Evolutionary conservation across 2,329 filamentous ascomycete species (phyloP).

Genomic region (Phyllosticta citribraziliensis): DNA sequence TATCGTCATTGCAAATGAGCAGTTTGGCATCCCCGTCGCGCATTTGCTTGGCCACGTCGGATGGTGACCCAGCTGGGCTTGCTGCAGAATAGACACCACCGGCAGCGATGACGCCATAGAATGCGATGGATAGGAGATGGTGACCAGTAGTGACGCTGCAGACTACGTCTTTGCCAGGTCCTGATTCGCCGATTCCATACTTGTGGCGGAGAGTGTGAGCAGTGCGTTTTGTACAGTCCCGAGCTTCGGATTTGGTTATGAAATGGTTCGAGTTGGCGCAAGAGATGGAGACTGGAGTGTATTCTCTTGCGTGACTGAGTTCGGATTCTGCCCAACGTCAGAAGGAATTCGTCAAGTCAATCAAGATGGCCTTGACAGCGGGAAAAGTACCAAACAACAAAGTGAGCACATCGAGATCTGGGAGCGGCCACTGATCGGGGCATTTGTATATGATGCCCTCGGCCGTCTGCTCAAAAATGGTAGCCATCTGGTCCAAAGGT

Average conservation of each 20-base stretch:
- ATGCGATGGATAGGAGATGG: constrained; percentile 43
- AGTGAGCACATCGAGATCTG: constrained; percentile 31
- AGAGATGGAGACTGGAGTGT: constrained; percentile 47
- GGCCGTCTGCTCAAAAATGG: constrained; percentile 23
- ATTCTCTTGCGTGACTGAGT: constrained; percentile 30
- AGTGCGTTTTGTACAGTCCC: constrained; percentile 41
- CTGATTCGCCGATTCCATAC: constrained; percentile 43
- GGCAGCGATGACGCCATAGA: constrained; percentile 49
- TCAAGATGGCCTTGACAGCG: neutral
- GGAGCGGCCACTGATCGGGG: constrained; percentile 23
- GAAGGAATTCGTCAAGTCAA: neutral
- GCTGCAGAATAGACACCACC: constrained; percentile 51
- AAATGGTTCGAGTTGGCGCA: constrained; percentile 44
- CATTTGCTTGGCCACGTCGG: constrained; percentile 43
- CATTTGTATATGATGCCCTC: constrained; percentile 23
- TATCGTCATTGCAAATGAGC: constrained; percentile 39
- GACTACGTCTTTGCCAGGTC: constrained; percentile 41
- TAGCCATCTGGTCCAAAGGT: constrained; percentile 18
- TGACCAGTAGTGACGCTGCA: constrained; percentile 49
- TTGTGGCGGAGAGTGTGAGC: constrained; percentile 46
- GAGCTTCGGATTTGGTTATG: constrained; percentile 45
- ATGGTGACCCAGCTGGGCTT: constrained; percentile 39
- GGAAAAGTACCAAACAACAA: constrained; percentile 30
- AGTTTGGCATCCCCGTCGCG: constrained; percentile 33
- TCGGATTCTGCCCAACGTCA: constrained; percentile 16